These are phyloP conservation scores for Phytopythium cucurbitacearum DNA, from an alignment of 352 stramenopile genomes.

Conservation along the genomic window DNA sequence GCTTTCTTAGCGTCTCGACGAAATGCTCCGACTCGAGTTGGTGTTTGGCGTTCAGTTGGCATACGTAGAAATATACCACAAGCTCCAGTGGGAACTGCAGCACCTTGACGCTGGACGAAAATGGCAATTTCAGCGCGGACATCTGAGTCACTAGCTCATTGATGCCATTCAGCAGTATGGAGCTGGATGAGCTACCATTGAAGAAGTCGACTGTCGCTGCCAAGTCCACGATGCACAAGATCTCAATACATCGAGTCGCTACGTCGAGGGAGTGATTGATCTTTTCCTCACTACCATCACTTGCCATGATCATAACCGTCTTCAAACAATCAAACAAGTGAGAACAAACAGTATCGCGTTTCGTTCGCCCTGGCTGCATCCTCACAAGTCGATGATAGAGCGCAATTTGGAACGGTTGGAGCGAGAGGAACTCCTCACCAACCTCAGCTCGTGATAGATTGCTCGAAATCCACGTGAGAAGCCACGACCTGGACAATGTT, in stretches of 20 bases:
- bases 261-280: too few relatives aligned
- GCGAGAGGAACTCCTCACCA: slow-evolving; percentile 16
- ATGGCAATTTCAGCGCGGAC: too few relatives aligned
- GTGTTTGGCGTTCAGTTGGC: slow-evolving; percentile 13
- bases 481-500: slow-evolving; percentile 31
- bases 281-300: too few relatives aligned
- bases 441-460: slow-evolving; percentile 23
- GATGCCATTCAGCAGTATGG: too few relatives aligned
- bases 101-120: slow-evolving; percentile 1
- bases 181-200: too few relatives aligned
- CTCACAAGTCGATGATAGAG: slow-evolving; percentile 32
- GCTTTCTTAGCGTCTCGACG: slow-evolving; percentile 5
- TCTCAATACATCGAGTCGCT: too few relatives aligned
- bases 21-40: slow-evolving; percentile 16
- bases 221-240: too few relatives aligned
- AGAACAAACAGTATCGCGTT: too few relatives aligned
- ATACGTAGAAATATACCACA: slow-evolving; percentile 30
- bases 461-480: slow-evolving; percentile 41
- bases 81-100: slow-evolving; percentile 44
- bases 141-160: too few relatives aligned
- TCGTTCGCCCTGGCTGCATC: background rate
- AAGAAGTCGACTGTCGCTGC: too few relatives aligned
- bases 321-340: too few relatives aligned
- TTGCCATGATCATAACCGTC: too few relatives aligned
- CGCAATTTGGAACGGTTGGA: slow-evolving; percentile 49